A percentile compares a stretch with the other conserved stretches of the same genome.
phyloP scores from a whole-genome alignment of 495 filamentous ascomycete species.

The Usnea hakonensis region DNA sequence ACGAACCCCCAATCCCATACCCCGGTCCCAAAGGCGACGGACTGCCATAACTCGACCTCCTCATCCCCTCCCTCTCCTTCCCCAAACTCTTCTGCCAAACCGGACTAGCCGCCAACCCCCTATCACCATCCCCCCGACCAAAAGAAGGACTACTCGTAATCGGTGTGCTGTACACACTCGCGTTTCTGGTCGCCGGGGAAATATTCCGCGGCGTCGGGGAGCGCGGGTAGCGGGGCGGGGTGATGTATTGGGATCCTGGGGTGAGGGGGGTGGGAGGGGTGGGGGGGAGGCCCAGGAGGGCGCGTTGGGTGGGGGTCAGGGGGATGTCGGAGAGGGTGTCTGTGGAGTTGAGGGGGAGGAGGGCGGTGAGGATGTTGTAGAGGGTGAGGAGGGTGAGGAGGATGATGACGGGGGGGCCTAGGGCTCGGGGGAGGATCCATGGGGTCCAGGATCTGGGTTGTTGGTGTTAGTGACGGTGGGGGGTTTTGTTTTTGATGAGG shows the following conservation, averaged over 20 bases:
- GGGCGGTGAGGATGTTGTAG: conserved; percentile 56
- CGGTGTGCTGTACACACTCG: conserved; percentile 44
- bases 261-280: conserved; percentile 54
- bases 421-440: conserved; percentile 8
- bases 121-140: conserved; percentile 31
- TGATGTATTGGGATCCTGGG: conserved; percentile 60
- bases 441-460: not conserved
- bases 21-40: conserved; percentile 47
- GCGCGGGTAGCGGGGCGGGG: conserved; percentile 78
- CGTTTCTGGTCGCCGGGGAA: conserved; percentile 43
- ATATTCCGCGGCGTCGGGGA: conserved; percentile 53
- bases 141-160: conserved; percentile 37
- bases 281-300: conserved; percentile 73
- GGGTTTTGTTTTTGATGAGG: not conserved
- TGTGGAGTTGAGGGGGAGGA: conserved; percentile 58
- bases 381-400: conserved; percentile 51
- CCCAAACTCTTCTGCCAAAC: conserved; percentile 61
- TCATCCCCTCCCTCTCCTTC: conserved; percentile 42
- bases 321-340: conserved; percentile 85
- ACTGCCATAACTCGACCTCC: conserved; percentile 57
- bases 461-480: not conserved
- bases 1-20: conserved; percentile 41
- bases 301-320: conserved; percentile 80
- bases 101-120: conserved; percentile 43
- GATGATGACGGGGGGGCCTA: conserved; percentile 37